A percentile compares a stretch with the other conserved stretches of the same genome.
These are phyloP conservation scores for Mycena vulgaris DNA, from an alignment of 768 basidiomycete species.

Conservation along the genomic window DNA sequence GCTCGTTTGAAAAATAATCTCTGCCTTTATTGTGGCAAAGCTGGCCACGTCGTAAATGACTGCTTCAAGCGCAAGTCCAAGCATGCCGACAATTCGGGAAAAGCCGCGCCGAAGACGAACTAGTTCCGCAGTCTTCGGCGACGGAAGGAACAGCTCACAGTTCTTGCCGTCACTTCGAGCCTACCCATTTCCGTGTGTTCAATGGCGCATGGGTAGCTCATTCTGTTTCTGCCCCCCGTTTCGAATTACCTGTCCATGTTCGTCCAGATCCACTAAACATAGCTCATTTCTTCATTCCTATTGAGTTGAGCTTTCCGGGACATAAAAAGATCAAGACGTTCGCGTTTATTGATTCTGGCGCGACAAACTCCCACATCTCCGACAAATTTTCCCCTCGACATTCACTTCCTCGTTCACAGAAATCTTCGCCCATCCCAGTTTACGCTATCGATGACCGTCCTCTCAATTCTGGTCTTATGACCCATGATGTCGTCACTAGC, in stretches of 20 bases:
- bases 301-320: too few species aligned
- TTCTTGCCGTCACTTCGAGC: slow-evolving; percentile 29
- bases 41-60: slow-evolving; percentile 45
- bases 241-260: slow-evolving; percentile 44
- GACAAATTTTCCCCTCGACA: too few species aligned
- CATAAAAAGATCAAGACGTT: too few species aligned
- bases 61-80: slow-evolving; percentile 45
- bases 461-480: slow-evolving; percentile 57
- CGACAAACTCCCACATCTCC: too few species aligned
- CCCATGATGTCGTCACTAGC: slow-evolving; percentile 52
- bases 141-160: slow-evolving; percentile 43
- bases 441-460: slow-evolving; percentile 55
- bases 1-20: too few species aligned
- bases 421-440: too few species aligned
- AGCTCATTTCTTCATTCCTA: too few species aligned
- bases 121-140: too few species aligned
- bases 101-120: slow-evolving; percentile 48
- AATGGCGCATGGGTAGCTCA: slow-evolving; percentile 40
- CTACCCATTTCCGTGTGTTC: slow-evolving; percentile 32
- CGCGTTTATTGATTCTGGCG: too few species aligned
- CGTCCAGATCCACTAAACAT: too few species aligned
- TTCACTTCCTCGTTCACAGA: too few species aligned
- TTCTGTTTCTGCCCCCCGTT: slow-evolving; percentile 14
- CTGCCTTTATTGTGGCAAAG: too few species aligned
- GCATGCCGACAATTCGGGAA: slow-evolving; percentile 42